Base-by-base conservation (phyloP, 192 early-diverging fungal genomes). In the Backusella circina region DNA sequence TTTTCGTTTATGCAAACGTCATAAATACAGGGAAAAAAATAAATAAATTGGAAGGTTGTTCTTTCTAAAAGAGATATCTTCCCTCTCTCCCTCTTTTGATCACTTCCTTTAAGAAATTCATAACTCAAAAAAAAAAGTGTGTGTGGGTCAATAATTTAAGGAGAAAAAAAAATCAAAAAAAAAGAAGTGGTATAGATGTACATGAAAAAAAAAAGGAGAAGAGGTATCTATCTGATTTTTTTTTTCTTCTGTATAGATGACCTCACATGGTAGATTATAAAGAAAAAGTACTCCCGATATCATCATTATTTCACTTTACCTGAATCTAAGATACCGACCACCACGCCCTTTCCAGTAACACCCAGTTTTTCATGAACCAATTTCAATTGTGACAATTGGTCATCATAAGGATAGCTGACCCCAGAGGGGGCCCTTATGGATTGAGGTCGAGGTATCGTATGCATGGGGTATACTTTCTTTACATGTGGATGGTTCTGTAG, bases 321-420 rank as follows among this genome's bases (percentile, higher is more conserved):
- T 21, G 82, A 86, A 76, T 93, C 92, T n/a, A 93, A 73, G 65
- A 93, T 76, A 64, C 89, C 89, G 37, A 93, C 83, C 26, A 84
- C 85, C 61, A 93, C 74, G 13, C 87, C 91, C 77, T 86, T 86
- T 10, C 92, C 92, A 18, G 81, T 82, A 65, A 89, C 70, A 15
- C 82, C 83, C 26, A 89, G 79, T 26, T 82, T 74, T n/a, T 76
- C 70, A 28, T 87, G 88, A 7, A 86, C 83, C 44, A 65, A 67
- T 21, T 79, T 74, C 0, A 90, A 84, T 15, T 89, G 88, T 8
- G 89, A 90, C 39, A 81, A 68, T 7, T 83, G 10, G 30, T 68
- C 16, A 39, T 72, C 65, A 44, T 72, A 76, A 32, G 79, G 71
- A 28, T 70, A 37, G 12, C 18, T 39, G n/a, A 67, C 50, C 16